Evolutionary conservation across 352 stramenopile genomes (phyloP).

Genomic region (Phytophthora melonis): DNA sequence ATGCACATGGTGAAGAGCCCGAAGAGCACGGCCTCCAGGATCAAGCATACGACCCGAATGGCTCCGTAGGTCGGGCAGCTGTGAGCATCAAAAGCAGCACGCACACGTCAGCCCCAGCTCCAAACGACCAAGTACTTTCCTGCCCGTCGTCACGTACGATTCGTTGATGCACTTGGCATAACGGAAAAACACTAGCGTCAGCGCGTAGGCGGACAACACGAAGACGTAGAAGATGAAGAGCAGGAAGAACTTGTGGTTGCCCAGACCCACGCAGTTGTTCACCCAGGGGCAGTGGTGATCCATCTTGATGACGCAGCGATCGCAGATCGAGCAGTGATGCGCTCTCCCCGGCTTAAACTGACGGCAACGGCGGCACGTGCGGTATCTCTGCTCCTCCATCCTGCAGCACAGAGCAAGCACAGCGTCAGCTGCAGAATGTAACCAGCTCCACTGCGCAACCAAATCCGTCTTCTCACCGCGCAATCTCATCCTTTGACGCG

Average conservation of each 20-base stretch:
- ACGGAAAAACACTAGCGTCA: constrained; percentile 93
- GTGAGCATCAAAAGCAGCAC: constrained; percentile 2
- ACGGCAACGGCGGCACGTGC: constrained; percentile 92
- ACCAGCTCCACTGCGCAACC: not conserved
- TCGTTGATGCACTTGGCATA: constrained; percentile 90
- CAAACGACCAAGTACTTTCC: not conserved
- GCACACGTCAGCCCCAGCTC: constrained; percentile 12
- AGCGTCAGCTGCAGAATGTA: constrained; percentile 12
- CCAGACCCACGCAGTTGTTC: constrained; percentile 99
- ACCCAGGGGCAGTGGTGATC: constrained; percentile 99
- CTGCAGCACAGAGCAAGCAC: constrained; percentile 36
- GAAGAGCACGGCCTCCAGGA: constrained; percentile 95
- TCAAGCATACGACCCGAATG: constrained; percentile 84
- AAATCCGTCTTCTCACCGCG: constrained; percentile 41
- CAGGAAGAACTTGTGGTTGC: constrained; percentile 98
- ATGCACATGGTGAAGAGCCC: constrained; percentile 99
- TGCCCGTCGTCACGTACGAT: constrained; percentile 52
- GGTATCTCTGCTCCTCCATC: constrained; percentile 85
- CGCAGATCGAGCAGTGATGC: constrained; percentile 97
- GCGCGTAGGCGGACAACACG: constrained; percentile 94
- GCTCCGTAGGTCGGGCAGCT: constrained; percentile 81
- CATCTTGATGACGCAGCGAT: constrained; percentile 98
- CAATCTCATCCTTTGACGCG: constrained; percentile 79
- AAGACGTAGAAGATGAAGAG: constrained; percentile 95
- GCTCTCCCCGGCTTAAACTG: constrained; percentile 97